phyloP scores from a whole-genome alignment of 345 rosid genomes.

The Pistacia integerrima region DNA sequence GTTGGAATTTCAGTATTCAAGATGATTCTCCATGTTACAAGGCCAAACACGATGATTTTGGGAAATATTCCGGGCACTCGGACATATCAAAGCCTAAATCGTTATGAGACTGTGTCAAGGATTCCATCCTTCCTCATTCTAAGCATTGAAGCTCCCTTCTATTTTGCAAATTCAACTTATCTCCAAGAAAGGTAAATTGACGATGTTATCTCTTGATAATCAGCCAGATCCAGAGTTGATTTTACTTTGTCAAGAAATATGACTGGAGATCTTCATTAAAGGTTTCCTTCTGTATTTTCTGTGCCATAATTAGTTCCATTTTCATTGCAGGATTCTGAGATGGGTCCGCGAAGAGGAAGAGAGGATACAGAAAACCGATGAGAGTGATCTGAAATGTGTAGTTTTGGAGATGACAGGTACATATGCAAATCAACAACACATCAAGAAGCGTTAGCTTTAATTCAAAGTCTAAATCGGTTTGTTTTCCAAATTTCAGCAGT shows the following conservation, averaged over 20 bases:
- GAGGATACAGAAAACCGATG: conserved; percentile 4
- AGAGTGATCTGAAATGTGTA: conserved; percentile 10
- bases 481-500: conserved; percentile 14
- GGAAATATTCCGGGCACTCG: conserved; percentile 33
- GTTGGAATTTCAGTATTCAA: conserved; percentile 29
- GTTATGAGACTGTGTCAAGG: conserved; percentile 14
- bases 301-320: neutral
- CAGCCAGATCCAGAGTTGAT: too few relatives aligned
- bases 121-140: conserved; percentile 27
- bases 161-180: conserved; percentile 27
- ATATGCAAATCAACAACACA: too few relatives aligned
- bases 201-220: neutral
- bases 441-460: too few relatives aligned
- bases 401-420: conserved; percentile 24
- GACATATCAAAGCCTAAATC: conserved; percentile 9
- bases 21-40: conserved; percentile 22
- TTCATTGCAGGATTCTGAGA: conserved; percentile 16
- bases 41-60: conserved; percentile 24
- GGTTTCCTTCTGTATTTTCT: neutral
- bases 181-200: conserved; percentile 29
- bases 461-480: neutral
- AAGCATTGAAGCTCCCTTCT: conserved; percentile 26
- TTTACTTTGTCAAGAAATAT: neutral
- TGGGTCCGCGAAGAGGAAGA: conserved; percentile 28
- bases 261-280: neutral